Evolutionary conservation across 2,329 filamentous ascomycete genomes (phyloP).

Genomic region (Eutypella sp.): DNA sequence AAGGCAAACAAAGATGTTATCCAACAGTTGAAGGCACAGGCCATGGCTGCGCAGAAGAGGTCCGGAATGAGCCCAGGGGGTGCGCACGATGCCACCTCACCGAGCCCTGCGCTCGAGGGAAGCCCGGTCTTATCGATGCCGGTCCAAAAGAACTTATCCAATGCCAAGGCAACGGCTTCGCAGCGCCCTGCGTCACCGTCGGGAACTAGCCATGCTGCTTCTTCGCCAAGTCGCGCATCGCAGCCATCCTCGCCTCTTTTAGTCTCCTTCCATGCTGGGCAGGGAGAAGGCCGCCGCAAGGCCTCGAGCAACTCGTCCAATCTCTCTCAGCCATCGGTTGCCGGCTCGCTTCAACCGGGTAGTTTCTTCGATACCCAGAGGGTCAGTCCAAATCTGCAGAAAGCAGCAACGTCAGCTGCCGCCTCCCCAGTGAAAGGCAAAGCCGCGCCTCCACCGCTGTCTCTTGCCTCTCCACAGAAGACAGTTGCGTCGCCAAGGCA

Average conservation of each 20-base stretch:
- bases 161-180: slow-evolving; percentile 60
- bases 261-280: slow-evolving; percentile 90
- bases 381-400: slow-evolving; percentile 53
- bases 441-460: slow-evolving; percentile 42
- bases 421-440: slow-evolving; percentile 55
- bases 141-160: slow-evolving; percentile 76
- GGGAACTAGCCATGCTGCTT: slow-evolving; percentile 69
- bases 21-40: slow-evolving; percentile 88
- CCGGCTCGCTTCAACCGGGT: slow-evolving; percentile 61
- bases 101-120: slow-evolving; percentile 70
- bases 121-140: slow-evolving; percentile 79
- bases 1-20: slow-evolving; percentile 99
- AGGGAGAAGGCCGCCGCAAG: slow-evolving; percentile 77
- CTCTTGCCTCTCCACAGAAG: slow-evolving; percentile 58
- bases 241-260: slow-evolving; percentile 82
- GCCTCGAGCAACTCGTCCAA: slow-evolving; percentile 85
- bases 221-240: slow-evolving; percentile 79
- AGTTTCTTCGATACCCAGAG: slow-evolving; percentile 69
- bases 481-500: slow-evolving; percentile 56
- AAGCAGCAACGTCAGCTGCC: slow-evolving; percentile 50
- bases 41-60: slow-evolving; percentile 64
- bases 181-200: slow-evolving; percentile 86
- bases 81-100: slow-evolving; percentile 44
- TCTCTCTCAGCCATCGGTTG: slow-evolving; percentile 70
- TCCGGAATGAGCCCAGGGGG: slow-evolving; percentile 40